These are phyloP conservation scores for Botrytis tulipae DNA, from an alignment of 2,329 filamentous ascomycete genomes.

Conservation along the genomic window DNA sequence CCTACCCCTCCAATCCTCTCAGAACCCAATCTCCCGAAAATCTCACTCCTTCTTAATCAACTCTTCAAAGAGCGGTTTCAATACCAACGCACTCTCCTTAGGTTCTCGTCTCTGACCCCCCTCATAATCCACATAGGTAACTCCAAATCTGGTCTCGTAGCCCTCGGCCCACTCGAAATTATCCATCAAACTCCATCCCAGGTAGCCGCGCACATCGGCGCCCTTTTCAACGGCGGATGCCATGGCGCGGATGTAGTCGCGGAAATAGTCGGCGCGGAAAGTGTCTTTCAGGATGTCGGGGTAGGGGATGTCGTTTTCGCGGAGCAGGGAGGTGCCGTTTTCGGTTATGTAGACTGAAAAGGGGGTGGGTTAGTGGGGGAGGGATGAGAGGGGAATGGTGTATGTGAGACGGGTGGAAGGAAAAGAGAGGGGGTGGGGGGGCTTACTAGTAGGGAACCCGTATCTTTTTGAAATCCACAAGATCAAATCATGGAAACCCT, in stretches of 20 bases:
- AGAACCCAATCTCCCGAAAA: not conserved
- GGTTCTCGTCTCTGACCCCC: slow-evolving; percentile 75
- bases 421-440: no score
- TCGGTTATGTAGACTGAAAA: slow-evolving; percentile 67
- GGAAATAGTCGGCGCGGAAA: slow-evolving; percentile 78
- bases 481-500: slow-evolving; percentile 74
- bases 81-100: slow-evolving; percentile 77
- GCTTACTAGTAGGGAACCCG: slow-evolving; percentile 37
- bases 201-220: slow-evolving; percentile 76
- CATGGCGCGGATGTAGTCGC: slow-evolving; percentile 73
- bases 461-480: slow-evolving; percentile 78
- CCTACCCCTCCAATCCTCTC: not conserved
- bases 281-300: slow-evolving; percentile 76
- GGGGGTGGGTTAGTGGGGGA: not conserved
- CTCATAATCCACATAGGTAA: slow-evolving; percentile 79
- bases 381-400: not conserved
- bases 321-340: slow-evolving; percentile 81
- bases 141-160: slow-evolving; percentile 82
- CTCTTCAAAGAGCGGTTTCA: slow-evolving; percentile 68
- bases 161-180: slow-evolving; percentile 64
- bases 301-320: slow-evolving; percentile 71
- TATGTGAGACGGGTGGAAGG: no score
- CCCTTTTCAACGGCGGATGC: slow-evolving; percentile 71
- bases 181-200: slow-evolving; percentile 86
- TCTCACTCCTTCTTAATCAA: slow-evolving; percentile 60